Evolutionary conservation across 2,329 filamentous ascomycete species (phyloP).

Genomic region (Fusarium austroafricanum): DNA sequence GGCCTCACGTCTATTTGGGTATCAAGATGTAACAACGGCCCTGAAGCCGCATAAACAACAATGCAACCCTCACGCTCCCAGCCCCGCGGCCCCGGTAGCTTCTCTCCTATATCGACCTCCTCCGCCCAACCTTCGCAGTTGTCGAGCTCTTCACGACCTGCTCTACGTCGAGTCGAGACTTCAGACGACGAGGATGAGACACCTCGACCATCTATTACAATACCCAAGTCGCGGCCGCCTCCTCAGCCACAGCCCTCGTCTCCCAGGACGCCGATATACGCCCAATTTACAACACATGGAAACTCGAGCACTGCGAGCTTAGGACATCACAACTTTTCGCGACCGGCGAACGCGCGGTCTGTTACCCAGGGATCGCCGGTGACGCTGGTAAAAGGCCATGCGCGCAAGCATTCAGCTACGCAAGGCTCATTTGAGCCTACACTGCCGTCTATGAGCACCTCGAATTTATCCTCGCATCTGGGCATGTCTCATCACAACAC

Average conservation of each 20-base stretch:
- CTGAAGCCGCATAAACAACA: slow-evolving; percentile 46
- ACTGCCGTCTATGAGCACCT: slow-evolving; percentile 70
- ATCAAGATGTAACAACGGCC: slow-evolving; percentile 59
- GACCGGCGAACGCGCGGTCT: slow-evolving; percentile 57
- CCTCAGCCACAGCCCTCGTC: slow-evolving; percentile 47
- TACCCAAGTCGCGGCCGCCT: slow-evolving; percentile 60
- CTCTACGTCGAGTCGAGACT: slow-evolving; percentile 50
- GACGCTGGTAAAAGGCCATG: slow-evolving; percentile 57
- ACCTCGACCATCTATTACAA: slow-evolving; percentile 52
- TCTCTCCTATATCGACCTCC: slow-evolving; percentile 62
- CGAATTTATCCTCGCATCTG: slow-evolving; percentile 65
- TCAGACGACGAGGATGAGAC: slow-evolving; percentile 45
- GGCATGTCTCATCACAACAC: slow-evolving; percentile 55
- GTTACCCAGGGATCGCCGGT: slow-evolving; percentile 48
- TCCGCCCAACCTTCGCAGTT: slow-evolving; percentile 47
- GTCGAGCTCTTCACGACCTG: slow-evolving; percentile 47
- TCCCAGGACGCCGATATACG: slow-evolving; percentile 60
- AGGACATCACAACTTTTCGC: slow-evolving; percentile 66
- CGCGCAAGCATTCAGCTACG: slow-evolving; percentile 76
- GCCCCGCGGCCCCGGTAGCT: slow-evolving; percentile 65
- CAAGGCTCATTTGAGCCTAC: slow-evolving; percentile 82
- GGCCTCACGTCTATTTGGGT: slow-evolving; percentile 13
- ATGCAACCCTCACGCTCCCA: slow-evolving; percentile 63
- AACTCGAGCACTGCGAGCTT: slow-evolving; percentile 60
- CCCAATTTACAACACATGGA: slow-evolving; percentile 59